phyloP scores from a whole-genome alignment of 148 eudicot species.

The Camellia lanceoleosa region DNA sequence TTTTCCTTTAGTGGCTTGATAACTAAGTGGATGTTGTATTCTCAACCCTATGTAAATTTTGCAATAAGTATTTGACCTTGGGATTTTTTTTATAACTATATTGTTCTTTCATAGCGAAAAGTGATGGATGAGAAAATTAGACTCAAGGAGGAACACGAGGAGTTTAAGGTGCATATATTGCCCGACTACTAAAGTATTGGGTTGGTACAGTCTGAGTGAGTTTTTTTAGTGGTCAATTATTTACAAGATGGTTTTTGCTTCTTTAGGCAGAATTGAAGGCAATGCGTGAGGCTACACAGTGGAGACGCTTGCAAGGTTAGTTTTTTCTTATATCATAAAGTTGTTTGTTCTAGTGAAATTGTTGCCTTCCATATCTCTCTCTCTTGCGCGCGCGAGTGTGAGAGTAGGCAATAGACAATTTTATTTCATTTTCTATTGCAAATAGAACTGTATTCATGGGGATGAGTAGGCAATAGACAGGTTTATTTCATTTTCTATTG shows the following conservation, averaged over 20 bases:
- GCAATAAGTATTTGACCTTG: not conserved
- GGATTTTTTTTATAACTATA: not conserved
- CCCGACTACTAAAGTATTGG: not conserved
- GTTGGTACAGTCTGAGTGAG: not conserved
- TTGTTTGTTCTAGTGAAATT: not conserved
- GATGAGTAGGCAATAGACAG: not conserved
- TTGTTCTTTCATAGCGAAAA: slow-evolving; percentile 54
- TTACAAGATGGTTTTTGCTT: not conserved
- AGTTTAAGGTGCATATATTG: slow-evolving; percentile 55
- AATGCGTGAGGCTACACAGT: slow-evolving; percentile 90
- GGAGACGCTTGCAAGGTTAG: slow-evolving; percentile 90
- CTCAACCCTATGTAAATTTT: not conserved
- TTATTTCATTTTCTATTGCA: too few relatives aligned
- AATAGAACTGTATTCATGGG: not conserved
- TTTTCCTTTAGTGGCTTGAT: not conserved
- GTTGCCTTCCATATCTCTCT: too few relatives aligned
- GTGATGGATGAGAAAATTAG: slow-evolving; percentile 74
- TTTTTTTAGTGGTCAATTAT: slow-evolving; percentile 14
- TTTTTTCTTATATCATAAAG: not conserved
- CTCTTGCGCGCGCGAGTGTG: not conserved
- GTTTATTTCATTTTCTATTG: too few relatives aligned
- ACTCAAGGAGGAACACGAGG: slow-evolving; percentile 85
- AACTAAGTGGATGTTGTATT: not conserved
- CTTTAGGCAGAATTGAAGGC: slow-evolving; percentile 62
- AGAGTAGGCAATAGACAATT: not conserved